Conservation (phyloP, 140 eudicot genomes). For the Cichorium intybus region DNA sequence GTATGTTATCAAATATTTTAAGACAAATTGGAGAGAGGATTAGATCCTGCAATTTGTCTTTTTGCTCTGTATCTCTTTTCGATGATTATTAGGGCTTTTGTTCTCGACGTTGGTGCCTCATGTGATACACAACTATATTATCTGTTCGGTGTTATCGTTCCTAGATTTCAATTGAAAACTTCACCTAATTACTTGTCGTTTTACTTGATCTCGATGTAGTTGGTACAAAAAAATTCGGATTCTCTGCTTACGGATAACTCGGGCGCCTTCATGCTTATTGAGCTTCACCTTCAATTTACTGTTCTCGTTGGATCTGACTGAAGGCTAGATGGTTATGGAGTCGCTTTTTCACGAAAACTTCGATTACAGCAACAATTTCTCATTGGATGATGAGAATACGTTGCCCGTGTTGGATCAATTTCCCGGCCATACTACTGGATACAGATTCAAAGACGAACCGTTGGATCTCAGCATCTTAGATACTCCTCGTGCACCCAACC, state of each 20-base stretch:
- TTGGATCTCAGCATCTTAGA: slow-evolving; percentile 47
- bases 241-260: slow-evolving; percentile 5
- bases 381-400: slow-evolving; percentile 33
- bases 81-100: slow-evolving; percentile 14
- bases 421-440: slow-evolving; percentile 18
- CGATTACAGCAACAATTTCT: slow-evolving; percentile 21
- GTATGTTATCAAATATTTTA: slow-evolving; percentile 12
- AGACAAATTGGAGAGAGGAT: background rate
- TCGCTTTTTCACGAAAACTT: slow-evolving; percentile 29
- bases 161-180: slow-evolving; percentile 14
- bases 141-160: slow-evolving; percentile 7
- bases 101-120: slow-evolving; percentile 27
- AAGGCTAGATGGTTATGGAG: slow-evolving; percentile 47
- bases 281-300: background rate
- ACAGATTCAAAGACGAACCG: slow-evolving; percentile 34
- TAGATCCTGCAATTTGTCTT: slow-evolving; percentile 6
- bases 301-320: slow-evolving; percentile 7
- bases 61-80: slow-evolving; percentile 14
- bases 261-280: slow-evolving; percentile 10
- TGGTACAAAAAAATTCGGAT: slow-evolving; percentile 12
- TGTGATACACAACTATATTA: slow-evolving; percentile 9
- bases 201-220: slow-evolving; percentile 18
- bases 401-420: slow-evolving; percentile 35
- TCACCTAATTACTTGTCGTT: slow-evolving; percentile 25
- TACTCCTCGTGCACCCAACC: slow-evolving; percentile 25